Conservation (phyloP, 495 filamentous ascomycete genomes). For the Polyplosphaeria fusca region DNA sequence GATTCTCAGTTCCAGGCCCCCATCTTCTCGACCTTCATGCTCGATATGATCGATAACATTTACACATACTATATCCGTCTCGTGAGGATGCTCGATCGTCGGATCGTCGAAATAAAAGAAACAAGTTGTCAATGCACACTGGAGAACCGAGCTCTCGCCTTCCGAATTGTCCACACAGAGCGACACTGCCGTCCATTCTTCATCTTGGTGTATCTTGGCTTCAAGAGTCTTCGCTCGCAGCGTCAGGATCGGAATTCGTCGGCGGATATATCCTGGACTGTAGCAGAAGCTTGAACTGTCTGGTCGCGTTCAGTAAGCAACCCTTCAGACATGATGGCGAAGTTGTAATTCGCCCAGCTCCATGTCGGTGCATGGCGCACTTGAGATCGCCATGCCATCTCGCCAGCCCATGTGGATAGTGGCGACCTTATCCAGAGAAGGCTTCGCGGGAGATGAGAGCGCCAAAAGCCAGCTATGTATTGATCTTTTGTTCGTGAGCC, state of each 20-base stretch:
- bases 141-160: not conserved
- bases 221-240: not conserved
- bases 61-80: not conserved
- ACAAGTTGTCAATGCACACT: not conserved
- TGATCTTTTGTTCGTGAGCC: not conserved
- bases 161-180: not conserved
- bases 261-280: not conserved
- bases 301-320: not conserved
- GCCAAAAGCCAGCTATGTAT: not conserved
- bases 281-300: not conserved
- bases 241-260: not conserved
- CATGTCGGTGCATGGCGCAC: not conserved
- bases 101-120: not conserved
- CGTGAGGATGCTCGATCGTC: not conserved
- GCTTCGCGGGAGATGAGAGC: not conserved
- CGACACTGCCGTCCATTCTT: not conserved
- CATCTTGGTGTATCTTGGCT: not conserved
- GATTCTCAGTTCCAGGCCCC: not conserved
- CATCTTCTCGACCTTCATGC: not conserved
- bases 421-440: not conserved
- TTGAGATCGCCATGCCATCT: not conserved
- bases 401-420: not conserved
- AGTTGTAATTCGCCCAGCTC: not conserved
- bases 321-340: not conserved
- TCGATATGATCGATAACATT: not conserved